Evolutionary conservation across 306 rosid species (phyloP).

Genomic region (Vicia sativa): DNA sequence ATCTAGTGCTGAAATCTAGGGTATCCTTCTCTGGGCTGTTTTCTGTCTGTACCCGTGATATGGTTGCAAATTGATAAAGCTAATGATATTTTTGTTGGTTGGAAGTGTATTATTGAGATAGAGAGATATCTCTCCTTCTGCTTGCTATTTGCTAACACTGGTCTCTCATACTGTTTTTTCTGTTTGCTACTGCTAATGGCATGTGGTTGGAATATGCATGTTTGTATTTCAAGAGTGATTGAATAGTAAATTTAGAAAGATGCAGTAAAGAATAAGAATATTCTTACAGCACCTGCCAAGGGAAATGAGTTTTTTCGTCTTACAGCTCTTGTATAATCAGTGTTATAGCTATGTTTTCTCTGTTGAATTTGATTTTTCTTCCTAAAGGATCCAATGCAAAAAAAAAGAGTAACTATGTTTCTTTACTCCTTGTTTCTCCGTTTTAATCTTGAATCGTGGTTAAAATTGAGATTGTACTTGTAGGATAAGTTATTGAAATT

Average conservation of each 20-base stretch:
- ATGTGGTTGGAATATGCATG: conserved; percentile 1
- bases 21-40: conserved; percentile 34
- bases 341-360: neutral
- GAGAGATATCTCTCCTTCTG: neutral
- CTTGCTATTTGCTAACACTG: conserved; percentile 2
- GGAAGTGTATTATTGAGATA: neutral
- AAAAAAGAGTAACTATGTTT: neutral
- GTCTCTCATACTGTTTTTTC: neutral
- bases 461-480: neutral
- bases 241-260: neutral
- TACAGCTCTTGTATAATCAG: neutral
- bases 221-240: conserved; percentile 18
- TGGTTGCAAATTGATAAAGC: conserved; percentile 33
- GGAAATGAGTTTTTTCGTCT: neutral
- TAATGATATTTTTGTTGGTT: conserved; percentile 1
- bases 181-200: conserved; percentile 1
- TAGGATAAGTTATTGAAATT: neutral
- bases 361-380: neutral
- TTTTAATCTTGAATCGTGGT: neutral
- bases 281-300: neutral
- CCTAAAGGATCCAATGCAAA: neutral
- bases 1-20: conserved; percentile 42
- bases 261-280: conserved; percentile 1
- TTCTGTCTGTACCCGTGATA: conserved; percentile 26
- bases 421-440: neutral